These are phyloP conservation scores for Strombidium stylifer DNA, from an alignment of 73 alveolate genomes.

Conservation along the genomic window DNA sequence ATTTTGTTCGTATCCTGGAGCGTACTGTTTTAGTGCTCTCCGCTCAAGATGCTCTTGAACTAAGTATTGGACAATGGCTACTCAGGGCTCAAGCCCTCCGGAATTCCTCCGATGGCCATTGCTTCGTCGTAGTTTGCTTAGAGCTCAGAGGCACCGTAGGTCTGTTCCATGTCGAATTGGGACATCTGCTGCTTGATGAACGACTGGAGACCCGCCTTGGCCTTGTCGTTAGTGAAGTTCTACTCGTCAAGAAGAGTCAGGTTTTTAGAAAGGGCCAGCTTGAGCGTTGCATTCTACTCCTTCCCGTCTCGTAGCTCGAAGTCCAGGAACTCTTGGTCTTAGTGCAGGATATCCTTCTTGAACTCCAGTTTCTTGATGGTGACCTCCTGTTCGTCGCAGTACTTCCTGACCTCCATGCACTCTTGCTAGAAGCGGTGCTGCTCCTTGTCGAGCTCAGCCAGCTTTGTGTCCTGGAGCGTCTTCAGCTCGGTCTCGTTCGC, in stretches of 20 bases:
- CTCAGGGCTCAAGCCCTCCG: no score
- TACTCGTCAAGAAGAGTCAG: conserved; percentile 26
- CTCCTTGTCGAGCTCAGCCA: conserved; percentile 15
- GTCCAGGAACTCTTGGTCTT: conserved; percentile 37
- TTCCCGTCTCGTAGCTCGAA: conserved; percentile 33
- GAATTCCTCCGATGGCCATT: no score
- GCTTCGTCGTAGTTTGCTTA: not conserved
- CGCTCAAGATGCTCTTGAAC: no score
- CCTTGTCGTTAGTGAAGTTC: conserved; percentile 10
- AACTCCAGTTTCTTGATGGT: not conserved
- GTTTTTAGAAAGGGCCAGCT: conserved; percentile 31
- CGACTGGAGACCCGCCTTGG: not conserved
- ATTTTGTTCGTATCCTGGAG: no score
- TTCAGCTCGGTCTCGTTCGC: conserved; percentile 41
- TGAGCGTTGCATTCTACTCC: conserved; percentile 30
- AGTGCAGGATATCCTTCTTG: conserved; percentile 18
- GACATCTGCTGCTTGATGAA: no score
- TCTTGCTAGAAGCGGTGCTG: not conserved
- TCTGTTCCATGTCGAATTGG: no score
- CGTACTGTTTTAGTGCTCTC: not conserved
- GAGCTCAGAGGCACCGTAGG: not conserved
- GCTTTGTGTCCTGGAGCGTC: conserved; percentile 18
- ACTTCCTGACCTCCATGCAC: conserved; percentile 6
- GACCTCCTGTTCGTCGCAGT: conserved; percentile 17
- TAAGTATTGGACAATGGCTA: no score